Evolutionary conservation across 257 asterid species (phyloP), one percentile per base, ranked within the genome.

Genomic region (Sherardia arvensis): DNA sequence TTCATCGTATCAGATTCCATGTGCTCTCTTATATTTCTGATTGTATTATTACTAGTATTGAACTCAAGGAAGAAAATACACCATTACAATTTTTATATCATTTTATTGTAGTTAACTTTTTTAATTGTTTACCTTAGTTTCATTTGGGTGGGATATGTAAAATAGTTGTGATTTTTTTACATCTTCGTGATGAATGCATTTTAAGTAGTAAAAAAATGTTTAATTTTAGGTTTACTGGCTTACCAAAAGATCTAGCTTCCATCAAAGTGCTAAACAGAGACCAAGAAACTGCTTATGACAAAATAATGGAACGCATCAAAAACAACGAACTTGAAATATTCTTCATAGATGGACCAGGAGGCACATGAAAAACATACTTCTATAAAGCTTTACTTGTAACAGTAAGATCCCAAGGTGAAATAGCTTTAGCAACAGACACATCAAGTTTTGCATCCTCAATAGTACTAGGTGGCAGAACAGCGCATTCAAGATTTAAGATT

Each of bases 401-500:
- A 0, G 0, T 60, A 0, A 28, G 30, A 21, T 28, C 59, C 3
- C 8, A 20, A 7, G 34, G 34, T 1, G 20, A 55, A 15, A 61
- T 69, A 11, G 67, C 62, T 8, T 2, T 69, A 2, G 64, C 62
- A 0, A 33, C 67, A 9, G 4, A 56, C 10, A 33, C 68, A n/a
- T 49, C n/a, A 1, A 53, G 56, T 8, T 47, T 69, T 5, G 68
- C 45, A 7, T 55, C 57, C n/a, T 25, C 66, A 4, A 51, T 49
- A 9, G 47, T 69, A 1, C 53, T 6, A 1, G 53, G 53, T 14
- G 21, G 53, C 2, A 14, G 43, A 0, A 68, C 67, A 3, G 38
- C 67, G 3, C 62, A 49, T 14, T 69, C 43, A 0, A 22, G 62
- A 18, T 69, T 69, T 15, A 36, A 51, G n/a, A 61, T 61, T 1